A percentile compares a stretch with the other conserved stretches of the same genome.
Evolutionary conservation across 225 moss, liverwort and hornwort species (phyloP).

Genomic region (Marchantia polymorpha): DNA sequence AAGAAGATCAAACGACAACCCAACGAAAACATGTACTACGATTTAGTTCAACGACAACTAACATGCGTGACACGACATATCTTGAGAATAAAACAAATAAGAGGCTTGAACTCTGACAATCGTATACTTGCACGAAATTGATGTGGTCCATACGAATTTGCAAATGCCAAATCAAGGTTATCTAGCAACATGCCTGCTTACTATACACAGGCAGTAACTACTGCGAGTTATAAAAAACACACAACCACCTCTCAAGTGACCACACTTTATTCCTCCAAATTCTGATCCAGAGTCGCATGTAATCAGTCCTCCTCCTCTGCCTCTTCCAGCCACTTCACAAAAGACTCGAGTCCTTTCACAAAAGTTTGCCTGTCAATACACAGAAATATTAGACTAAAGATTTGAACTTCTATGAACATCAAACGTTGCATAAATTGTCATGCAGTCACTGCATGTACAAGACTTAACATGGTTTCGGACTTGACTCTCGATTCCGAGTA

Average conservation of each 20-base stretch:
- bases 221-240: slow-evolving; percentile 8
- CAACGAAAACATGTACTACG: no score
- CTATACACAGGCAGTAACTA: slow-evolving; percentile 20
- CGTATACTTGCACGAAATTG: slow-evolving; percentile 9
- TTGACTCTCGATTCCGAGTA: no score
- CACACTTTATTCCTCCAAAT: slow-evolving; percentile 25
- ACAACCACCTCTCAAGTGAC: slow-evolving; percentile 8
- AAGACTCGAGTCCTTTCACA: slow-evolving; percentile 89
- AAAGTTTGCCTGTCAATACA: slow-evolving; percentile 69
- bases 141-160: slow-evolving; percentile 16
- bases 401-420: no score
- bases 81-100: background rate
- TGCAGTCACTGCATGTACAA: no score
- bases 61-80: no score
- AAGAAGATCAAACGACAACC: no score
- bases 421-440: no score
- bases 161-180: slow-evolving; percentile 7
- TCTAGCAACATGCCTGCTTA: slow-evolving; percentile 10
- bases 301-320: slow-evolving; percentile 87
- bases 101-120: background rate
- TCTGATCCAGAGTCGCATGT: background rate
- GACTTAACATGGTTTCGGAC: no score
- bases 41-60: no score
- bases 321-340: slow-evolving; percentile 96
- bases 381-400: background rate